These are phyloP conservation scores for Puccinia hordei DNA, from an alignment of 1,284 basidiomycete species.

Conservation along the genomic window DNA sequence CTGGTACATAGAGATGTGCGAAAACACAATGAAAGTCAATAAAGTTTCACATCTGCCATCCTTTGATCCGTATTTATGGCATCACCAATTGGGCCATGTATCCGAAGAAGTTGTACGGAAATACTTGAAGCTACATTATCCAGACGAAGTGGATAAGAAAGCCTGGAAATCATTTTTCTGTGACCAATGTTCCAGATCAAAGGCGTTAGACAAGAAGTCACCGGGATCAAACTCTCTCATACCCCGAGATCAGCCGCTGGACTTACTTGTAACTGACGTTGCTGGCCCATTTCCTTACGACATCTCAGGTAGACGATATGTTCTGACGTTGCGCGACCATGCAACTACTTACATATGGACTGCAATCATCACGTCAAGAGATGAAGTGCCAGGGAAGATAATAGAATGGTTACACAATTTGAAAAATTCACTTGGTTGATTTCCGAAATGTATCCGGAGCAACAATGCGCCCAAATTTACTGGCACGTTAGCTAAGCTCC, in stretches of 20 bases:
- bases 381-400: background rate
- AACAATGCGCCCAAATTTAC: slow-evolving; percentile 20
- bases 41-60: background rate
- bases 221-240: background rate
- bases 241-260: background rate
- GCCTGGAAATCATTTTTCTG: background rate
- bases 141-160: background rate
- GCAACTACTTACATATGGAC: background rate
- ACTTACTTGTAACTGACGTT: background rate
- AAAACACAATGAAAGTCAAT: background rate
- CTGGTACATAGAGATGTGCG: background rate
- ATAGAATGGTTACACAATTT: background rate
- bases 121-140: background rate
- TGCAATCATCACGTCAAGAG: background rate
- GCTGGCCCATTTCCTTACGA: background rate
- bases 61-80: background rate
- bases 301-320: background rate
- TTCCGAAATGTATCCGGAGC: background rate
- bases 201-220: background rate
- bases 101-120: background rate
- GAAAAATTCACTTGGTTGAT: background rate
- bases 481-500: background rate
- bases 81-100: background rate
- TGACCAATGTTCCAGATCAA: background rate
- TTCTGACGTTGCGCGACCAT: slow-evolving; percentile 9